phyloP scores from a whole-genome alignment of 1,139 yeast genomes.

The Debaryomyces subglobosus region DNA sequence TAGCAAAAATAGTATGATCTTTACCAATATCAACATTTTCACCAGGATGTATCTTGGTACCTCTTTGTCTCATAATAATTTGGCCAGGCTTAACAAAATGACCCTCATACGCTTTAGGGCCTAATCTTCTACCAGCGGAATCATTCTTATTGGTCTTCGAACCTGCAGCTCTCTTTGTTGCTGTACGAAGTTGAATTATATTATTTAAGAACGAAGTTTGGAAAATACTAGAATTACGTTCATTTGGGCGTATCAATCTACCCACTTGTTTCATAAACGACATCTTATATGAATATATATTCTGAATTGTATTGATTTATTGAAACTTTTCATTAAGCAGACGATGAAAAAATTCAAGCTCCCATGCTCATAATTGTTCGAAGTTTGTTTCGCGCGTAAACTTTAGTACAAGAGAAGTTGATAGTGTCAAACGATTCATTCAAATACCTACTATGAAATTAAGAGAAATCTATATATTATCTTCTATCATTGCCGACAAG shows the following conservation, averaged over 20 bases:
- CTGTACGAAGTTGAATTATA: slow-evolving; percentile 68
- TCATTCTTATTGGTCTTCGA: slow-evolving; percentile 91
- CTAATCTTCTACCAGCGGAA: slow-evolving; percentile 93
- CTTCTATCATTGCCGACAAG: background rate
- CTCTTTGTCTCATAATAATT: slow-evolving; percentile 91
- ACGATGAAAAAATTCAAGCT: slow-evolving; percentile 7
- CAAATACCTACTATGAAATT: no score
- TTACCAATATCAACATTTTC: slow-evolving; percentile 89
- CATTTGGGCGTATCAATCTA: slow-evolving; percentile 1
- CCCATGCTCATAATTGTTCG: slow-evolving; percentile 6
- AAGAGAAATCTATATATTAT: no score
- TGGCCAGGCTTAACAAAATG: slow-evolving; percentile 74
- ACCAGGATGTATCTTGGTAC: slow-evolving; percentile 96
- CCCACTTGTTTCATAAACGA: slow-evolving; percentile 5
- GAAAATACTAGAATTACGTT: background rate
- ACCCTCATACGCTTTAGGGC: slow-evolving; percentile 85
- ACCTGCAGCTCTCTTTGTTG: slow-evolving; percentile 93
- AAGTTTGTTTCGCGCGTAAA: background rate
- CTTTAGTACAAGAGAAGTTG: background rate
- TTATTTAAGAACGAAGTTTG: slow-evolving; percentile 7
- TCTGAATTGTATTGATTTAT: background rate
- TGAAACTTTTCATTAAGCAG: background rate
- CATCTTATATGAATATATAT: slow-evolving; percentile 2
- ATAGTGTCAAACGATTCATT: no score
- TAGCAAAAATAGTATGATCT: slow-evolving; percentile 90